phyloP scores from a whole-genome alignment of 2,329 filamentous ascomycete genomes.

The Fusarium longipes region DNA sequence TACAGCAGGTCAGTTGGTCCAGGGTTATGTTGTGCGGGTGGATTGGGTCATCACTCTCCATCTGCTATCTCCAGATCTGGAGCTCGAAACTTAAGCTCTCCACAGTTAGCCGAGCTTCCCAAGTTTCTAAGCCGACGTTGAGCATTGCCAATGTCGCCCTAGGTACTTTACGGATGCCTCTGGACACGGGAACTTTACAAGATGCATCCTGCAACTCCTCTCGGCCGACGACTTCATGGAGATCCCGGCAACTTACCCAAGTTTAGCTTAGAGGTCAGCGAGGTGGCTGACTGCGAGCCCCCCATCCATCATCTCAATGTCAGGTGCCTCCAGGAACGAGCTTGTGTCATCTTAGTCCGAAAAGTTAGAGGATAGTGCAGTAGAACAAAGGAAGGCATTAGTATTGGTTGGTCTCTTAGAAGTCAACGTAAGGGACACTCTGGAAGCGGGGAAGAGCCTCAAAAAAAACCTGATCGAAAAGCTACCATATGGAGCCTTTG shows the following conservation, averaged over 20 bases:
- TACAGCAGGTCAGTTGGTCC: background rate
- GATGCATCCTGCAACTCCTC: constrained; percentile 28
- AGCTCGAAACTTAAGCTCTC: constrained; percentile 33
- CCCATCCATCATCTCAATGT: constrained; percentile 28
- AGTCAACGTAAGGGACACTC: constrained; percentile 2
- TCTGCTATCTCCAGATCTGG: background rate
- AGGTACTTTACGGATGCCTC: background rate
- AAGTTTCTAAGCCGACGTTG: constrained; percentile 13
- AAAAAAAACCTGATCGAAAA: constrained; percentile 4
- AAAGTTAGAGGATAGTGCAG: background rate
- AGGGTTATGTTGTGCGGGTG: background rate
- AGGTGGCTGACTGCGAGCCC: constrained; percentile 35
- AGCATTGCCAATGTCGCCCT: constrained; percentile 10
- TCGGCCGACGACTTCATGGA: constrained; percentile 38
- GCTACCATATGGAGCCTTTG: constrained; percentile 11
- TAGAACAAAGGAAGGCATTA: background rate
- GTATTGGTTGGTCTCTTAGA: constrained; percentile 18
- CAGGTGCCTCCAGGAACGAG: constrained; percentile 43
- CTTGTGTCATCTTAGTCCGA: background rate
- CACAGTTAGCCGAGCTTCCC: constrained; percentile 33
- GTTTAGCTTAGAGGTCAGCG: constrained; percentile 3
- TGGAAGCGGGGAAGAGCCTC: constrained; percentile 30
- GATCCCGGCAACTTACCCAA: background rate
- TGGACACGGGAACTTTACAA: constrained; percentile 2
- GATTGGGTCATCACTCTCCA: background rate